These are phyloP conservation scores for Solanum neorickii DNA, from an alignment of 257 asterid genomes.

Conservation along the genomic window DNA sequence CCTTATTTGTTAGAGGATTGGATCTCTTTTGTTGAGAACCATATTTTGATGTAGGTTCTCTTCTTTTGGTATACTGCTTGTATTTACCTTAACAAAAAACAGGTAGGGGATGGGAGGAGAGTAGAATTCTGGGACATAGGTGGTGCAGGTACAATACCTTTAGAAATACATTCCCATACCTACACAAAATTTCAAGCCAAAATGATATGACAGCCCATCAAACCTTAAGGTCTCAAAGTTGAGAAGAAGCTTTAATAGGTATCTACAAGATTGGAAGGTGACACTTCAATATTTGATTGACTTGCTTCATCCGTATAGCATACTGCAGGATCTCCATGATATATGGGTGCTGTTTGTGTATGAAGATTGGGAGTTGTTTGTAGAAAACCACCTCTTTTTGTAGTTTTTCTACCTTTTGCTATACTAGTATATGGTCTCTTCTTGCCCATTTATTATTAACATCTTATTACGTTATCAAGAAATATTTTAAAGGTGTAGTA, in stretches of 20 bases:
- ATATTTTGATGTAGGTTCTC: neutral
- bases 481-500: neutral
- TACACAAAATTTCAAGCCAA: neutral
- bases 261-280: neutral
- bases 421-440: neutral
- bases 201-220: neutral
- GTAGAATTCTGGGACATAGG: neutral
- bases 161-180: neutral
- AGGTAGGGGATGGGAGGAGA: neutral
- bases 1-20: neutral
- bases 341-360: neutral
- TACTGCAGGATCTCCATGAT: neutral
- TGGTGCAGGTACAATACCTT: neutral
- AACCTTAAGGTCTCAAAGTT: neutral
- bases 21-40: neutral
- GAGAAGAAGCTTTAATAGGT: neutral
- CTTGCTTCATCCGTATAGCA: neutral
- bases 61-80: neutral
- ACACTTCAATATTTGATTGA: neutral
- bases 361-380: neutral
- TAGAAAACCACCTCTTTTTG: neutral
- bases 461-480: neutral
- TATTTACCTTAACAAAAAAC: neutral
- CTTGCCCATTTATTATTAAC: neutral
- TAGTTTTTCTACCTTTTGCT: neutral